Evolutionary conservation across 169 alveolate species (phyloP), one percentile per base, ranked within the genome.

Genomic region (Plasmodium yoelii): DNA sequence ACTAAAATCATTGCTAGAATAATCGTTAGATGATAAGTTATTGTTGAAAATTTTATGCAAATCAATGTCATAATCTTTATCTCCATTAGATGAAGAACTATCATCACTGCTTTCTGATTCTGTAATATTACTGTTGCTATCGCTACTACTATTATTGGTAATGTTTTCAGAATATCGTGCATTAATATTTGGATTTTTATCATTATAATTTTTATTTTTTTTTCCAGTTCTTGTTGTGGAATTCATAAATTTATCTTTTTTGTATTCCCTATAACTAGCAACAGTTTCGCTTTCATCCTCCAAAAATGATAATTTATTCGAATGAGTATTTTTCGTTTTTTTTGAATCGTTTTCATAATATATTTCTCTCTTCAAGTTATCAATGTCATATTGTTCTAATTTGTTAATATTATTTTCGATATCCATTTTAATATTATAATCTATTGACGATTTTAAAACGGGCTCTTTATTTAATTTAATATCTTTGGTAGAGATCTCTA

Each of bases 391-490:
- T 49, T 64, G 82, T 53, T 65, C 82, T 42, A 53, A 15, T 19
- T 15, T 64, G 34, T 55, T 80, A 39, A 67, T 47, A 70, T 80
- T 65, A 34, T 63, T 67, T 26, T 57, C 61, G 6, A 80, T 42
- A 65, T 80, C 73, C 80, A 80, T 28, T 67, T 71, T 80, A 49
- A 80, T 80, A 46, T 80, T 80, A 65, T 65, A 60, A 64, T 46
- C 65, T 53, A 80, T 80, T 0, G 80, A 26, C 7, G 90, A 44
- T 70, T 80, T 80, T 28, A 80, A 49, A 42, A 80, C 42, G 22
- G 90, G 84, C 10, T 80, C 90, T 26, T 80, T 68, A 19, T 67
- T 80, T 53, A 80, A 56, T 47, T 57, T 51, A 65, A 80, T 34
- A 44, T 65, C 42, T 47, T 72, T 39, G n/a, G 12, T 22, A 15